phyloP scores from a whole-genome alignment of 73 alveolate species.

The Stentor roeselii region DNA sequence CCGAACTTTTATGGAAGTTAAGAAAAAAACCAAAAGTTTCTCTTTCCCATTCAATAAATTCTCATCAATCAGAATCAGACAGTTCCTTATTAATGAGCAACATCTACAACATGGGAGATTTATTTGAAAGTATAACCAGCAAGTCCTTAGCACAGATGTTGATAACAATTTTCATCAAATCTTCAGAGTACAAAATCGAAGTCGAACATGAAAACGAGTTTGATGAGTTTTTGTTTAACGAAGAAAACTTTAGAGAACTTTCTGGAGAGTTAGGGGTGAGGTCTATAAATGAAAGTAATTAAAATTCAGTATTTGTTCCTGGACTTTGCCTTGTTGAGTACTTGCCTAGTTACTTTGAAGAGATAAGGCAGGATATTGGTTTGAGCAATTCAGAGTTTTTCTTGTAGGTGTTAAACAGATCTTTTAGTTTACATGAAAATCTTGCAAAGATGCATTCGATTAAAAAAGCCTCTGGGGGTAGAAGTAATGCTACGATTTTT shows the following conservation, averaged over 20 bases:
- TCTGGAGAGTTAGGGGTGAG: background rate
- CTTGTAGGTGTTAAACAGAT: background rate
- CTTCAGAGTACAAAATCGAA: too few relatives aligned
- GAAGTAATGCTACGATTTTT: background rate
- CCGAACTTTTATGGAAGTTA: background rate
- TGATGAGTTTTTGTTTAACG: background rate
- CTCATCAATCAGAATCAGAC: background rate
- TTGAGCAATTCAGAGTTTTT: background rate
- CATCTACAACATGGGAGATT: background rate
- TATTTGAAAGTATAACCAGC: background rate
- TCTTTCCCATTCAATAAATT: too few relatives aligned
- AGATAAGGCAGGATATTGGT: background rate
- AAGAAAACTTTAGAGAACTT: too few relatives aligned
- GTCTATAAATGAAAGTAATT: background rate
- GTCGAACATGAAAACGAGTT: background rate
- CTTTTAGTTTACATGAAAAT: background rate
- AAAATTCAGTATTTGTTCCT: background rate
- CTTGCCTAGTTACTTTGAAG: background rate
- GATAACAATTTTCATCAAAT: background rate
- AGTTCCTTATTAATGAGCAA: background rate
- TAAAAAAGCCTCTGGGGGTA: background rate
- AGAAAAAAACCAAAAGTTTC: background rate
- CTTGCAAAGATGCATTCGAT: background rate
- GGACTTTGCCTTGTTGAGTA: background rate
- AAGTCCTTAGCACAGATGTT: background rate